Evolutionary conservation across 257 asterid genomes (phyloP).

Genomic region (Catharanthus roseus): DNA sequence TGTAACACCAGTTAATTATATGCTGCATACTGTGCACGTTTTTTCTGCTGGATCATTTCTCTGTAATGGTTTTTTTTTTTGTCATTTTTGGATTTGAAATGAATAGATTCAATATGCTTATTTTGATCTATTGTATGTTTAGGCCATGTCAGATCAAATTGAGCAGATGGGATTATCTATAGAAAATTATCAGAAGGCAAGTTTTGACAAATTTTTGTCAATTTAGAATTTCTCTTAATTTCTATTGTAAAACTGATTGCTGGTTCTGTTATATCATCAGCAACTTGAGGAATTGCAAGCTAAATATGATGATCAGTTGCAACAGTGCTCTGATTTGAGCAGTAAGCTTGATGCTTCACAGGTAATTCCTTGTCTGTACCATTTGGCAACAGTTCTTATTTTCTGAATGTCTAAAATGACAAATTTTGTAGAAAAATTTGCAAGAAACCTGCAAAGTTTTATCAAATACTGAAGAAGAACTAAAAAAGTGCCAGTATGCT

Average conservation of each 20-base stretch:
- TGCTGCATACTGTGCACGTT: neutral
- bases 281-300: slow-evolving; percentile 55
- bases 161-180: slow-evolving; percentile 69
- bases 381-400: neutral
- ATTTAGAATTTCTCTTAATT: slow-evolving; percentile 3
- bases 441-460: slow-evolving; percentile 44
- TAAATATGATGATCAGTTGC: slow-evolving; percentile 50
- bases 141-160: slow-evolving; percentile 92
- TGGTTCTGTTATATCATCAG: slow-evolving; percentile 29
- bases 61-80: neutral
- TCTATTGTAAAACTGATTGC: neutral
- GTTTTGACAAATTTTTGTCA: neutral
- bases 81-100: neutral
- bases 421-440: slow-evolving; percentile 53
- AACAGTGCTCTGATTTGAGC: slow-evolving; percentile 53
- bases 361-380: slow-evolving; percentile 25
- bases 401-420: slow-evolving; percentile 22
- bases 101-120: slow-evolving; percentile 2
- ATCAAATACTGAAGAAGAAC: slow-evolving; percentile 55
- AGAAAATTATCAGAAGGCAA: slow-evolving; percentile 68
- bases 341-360: slow-evolving; percentile 54
- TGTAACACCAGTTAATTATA: neutral
- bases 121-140: neutral
- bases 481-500: slow-evolving; percentile 48
- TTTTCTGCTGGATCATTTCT: neutral